phyloP scores from a whole-genome alignment of 2,329 filamentous ascomycete species.

The Arthrocladium fulminans region DNA sequence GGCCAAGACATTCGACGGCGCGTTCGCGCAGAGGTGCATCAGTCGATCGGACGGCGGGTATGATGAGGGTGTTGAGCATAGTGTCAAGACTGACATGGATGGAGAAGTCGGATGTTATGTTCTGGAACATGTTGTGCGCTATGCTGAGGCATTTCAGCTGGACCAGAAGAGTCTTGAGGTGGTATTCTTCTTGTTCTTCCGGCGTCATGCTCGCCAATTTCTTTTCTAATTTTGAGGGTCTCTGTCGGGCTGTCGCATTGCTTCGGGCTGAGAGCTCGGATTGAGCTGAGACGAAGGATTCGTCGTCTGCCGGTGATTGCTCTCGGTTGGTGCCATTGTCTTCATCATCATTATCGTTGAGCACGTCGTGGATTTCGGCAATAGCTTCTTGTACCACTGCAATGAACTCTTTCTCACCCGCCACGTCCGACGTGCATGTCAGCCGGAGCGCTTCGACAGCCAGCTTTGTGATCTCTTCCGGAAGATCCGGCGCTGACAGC shows the following conservation, averaged over 20 bases:
- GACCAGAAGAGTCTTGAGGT: constrained; percentile 82
- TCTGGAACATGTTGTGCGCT: constrained; percentile 92
- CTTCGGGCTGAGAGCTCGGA: constrained; percentile 69
- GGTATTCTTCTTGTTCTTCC: constrained; percentile 53
- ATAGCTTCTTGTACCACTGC: constrained; percentile 72
- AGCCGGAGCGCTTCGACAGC: constrained; percentile 71
- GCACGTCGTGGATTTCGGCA: constrained; percentile 91
- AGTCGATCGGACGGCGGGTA: constrained; percentile 87
- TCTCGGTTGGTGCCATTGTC: constrained; percentile 31
- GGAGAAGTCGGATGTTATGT: constrained; percentile 79
- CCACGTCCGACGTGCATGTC: constrained; percentile 59
- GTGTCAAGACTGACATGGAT: constrained; percentile 84
- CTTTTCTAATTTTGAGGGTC: not conserved
- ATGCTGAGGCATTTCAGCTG: constrained; percentile 99
- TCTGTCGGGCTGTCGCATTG: constrained; percentile 31
- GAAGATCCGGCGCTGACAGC: constrained; percentile 74
- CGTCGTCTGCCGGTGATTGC: constrained; percentile 45
- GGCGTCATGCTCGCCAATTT: constrained; percentile 9
- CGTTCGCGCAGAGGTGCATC: constrained; percentile 87
- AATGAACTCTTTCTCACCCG: constrained; percentile 43
- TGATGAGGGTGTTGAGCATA: constrained; percentile 96
- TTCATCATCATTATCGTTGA: constrained; percentile 47
- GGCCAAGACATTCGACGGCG: constrained; percentile 76
- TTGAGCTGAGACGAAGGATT: constrained; percentile 88
- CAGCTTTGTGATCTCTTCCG: constrained; percentile 86